Base-by-base conservation (phyloP, 2,329 filamentous ascomycete species). In the Huntiella omanensis region DNA sequence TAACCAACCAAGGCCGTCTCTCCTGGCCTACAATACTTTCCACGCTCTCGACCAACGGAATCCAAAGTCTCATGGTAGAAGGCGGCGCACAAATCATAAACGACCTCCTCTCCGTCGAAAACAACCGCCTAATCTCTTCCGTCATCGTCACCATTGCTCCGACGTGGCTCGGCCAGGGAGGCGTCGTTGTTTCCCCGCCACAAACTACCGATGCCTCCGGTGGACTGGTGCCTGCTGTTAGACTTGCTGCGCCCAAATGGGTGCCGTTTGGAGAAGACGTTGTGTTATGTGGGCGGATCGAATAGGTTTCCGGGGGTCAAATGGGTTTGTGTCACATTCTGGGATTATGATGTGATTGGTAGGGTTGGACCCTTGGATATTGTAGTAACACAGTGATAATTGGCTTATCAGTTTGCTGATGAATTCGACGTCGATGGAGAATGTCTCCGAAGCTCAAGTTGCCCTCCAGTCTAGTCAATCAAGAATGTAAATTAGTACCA, bases 71-170 rank as follows among this genome's bases (percentile, higher is more conserved):
- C 49, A 95, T 95, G 88, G 71, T 96, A 42, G 88, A 96, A 60
- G 88, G 88, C 0, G 88, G 88, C 8, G 87, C 74, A 0, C 66
- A 69, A 8, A 76, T 95, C 33, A 84, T 96, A 57, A 92, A 91
- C 57, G 74, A 80, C 34, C 62, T 96, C 13, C 67, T 96, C n/a
- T 66, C 71, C 35, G 67, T 72, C 2, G 64, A 65, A 22, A 74
- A 77, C 54, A 65, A 73, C 12, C 54, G 59, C n/a, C 63, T 86
- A 6, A 67, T 93, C 37, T 72, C 84, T 56, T 80, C 80, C 2
- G 77, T 94, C 42, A 81, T 96, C 54, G 70, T 95, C 49, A 95
- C 88, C 0, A 77, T 95, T 55, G 86, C 88, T 3, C 88, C 88
- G 6, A 84, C 77, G 0, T 96, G 85, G 74, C 68, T 96, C n/a